Conservation (phyloP, 1,139 yeast species). For the Hansenula anomala region DNA sequence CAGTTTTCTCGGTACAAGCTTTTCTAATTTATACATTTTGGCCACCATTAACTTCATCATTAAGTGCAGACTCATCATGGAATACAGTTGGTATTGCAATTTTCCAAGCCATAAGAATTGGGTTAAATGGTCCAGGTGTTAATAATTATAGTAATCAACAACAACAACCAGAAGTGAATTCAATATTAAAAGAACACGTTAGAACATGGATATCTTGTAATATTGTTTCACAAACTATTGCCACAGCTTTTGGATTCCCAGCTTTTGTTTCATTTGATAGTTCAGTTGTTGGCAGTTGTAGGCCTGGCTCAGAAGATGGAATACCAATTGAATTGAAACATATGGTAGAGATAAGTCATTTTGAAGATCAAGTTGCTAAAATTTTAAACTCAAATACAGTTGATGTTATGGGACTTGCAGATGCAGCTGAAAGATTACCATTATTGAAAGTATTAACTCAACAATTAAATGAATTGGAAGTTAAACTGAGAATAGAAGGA, state of each 20-base stretch:
- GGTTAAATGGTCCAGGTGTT: constrained; percentile 73
- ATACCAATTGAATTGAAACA: constrained; percentile 62
- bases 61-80: constrained; percentile 95
- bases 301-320: constrained; percentile 34
- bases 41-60: constrained; percentile 93
- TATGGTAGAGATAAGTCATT: constrained; percentile 77
- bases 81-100: constrained; percentile 89
- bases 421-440: constrained; percentile 68
- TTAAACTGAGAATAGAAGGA: constrained; percentile 34
- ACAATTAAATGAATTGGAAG: constrained; percentile 73
- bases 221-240: constrained; percentile 82
- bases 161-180: constrained; percentile 16
- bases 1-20: constrained; percentile 95
- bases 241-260: constrained; percentile 92
- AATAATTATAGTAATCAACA: constrained; percentile 26
- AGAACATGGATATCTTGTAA: constrained; percentile 94
- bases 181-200: constrained; percentile 56
- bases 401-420: constrained; percentile 60
- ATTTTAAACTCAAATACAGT: constrained; percentile 70
- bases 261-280: constrained; percentile 85
- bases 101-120: constrained; percentile 87
- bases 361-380: constrained; percentile 80
- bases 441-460: constrained; percentile 63
- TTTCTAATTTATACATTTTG: constrained; percentile 82
- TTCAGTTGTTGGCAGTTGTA: constrained; percentile 52